A percentile compares a stretch with the other conserved stretches of the same genome.
Evolutionary conservation across 108 stramenopile species (phyloP).

Genomic region (Skeletonema tropicum): DNA sequence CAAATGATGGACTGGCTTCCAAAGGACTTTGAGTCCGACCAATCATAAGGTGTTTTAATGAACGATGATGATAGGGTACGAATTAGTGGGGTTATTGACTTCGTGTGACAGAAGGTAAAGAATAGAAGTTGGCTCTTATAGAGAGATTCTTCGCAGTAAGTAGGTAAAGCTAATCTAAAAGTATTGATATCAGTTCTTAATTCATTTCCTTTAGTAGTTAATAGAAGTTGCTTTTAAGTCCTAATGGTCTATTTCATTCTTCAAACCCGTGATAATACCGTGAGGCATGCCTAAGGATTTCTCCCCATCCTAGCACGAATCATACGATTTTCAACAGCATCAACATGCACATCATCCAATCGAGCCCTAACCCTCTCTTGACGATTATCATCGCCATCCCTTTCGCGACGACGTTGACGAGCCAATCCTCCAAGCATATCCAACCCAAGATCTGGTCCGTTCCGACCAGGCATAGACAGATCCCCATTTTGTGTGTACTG

Average conservation of each 20-base stretch:
- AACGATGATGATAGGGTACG: background rate
- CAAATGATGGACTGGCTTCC: conserved; percentile 92
- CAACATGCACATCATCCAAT: background rate
- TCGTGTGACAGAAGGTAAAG: background rate
- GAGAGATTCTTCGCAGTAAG: background rate
- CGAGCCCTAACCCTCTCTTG: background rate
- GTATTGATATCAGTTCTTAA: background rate
- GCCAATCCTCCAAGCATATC: background rate
- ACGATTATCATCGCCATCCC: background rate
- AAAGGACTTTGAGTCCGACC: conserved; percentile 90
- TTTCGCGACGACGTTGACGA: background rate
- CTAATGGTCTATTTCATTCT: too few relatives aligned
- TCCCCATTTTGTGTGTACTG: conserved; percentile 6
- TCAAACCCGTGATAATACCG: too few relatives aligned
- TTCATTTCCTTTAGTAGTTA: background rate
- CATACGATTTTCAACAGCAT: background rate
- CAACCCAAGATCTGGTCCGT: background rate
- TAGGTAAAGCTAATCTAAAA: background rate
- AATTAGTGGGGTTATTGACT: background rate
- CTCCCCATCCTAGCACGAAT: background rate
- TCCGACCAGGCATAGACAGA: background rate
- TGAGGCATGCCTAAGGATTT: too few relatives aligned
- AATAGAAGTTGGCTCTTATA: background rate
- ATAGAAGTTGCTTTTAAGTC: too few relatives aligned
- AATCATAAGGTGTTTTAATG: conserved; percentile 48